These are phyloP conservation scores for Microdochium paspali DNA, from an alignment of 2,329 filamentous ascomycete species.

Conservation along the genomic window DNA sequence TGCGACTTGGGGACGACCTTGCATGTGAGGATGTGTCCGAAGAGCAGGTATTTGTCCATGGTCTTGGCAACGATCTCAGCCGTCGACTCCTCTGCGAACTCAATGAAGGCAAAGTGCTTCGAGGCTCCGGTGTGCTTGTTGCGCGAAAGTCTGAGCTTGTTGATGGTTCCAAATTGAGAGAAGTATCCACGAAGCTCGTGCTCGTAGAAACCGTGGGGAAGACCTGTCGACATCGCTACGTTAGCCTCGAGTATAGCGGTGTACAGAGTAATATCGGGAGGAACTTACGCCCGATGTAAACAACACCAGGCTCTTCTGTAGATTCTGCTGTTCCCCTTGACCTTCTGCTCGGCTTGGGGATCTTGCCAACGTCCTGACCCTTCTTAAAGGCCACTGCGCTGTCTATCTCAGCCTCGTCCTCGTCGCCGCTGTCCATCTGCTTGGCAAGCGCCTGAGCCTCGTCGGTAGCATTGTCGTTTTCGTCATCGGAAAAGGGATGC, in stretches of 20 bases:
- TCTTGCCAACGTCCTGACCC: conserved; percentile 41
- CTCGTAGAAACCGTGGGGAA: conserved; percentile 76
- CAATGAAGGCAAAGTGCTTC: conserved; percentile 92
- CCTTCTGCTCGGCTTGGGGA: conserved; percentile 37
- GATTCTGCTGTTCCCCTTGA: conserved; percentile 28
- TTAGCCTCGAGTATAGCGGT: too few relatives aligned
- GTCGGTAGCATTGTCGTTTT: conserved; percentile 25
- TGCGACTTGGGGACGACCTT: conserved; percentile 68
- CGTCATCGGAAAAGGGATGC: conserved; percentile 18
- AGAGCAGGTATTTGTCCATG: conserved; percentile 96
- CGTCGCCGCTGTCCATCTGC: conserved; percentile 35
- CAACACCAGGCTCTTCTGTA: conserved; percentile 58
- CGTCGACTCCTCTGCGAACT: conserved; percentile 70
- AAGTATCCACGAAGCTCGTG: conserved; percentile 92
- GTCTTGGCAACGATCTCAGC: conserved; percentile 88
- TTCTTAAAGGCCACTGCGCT: conserved; percentile 28
- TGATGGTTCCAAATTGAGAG: conserved; percentile 81
- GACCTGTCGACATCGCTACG: neutral
- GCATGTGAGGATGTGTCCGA: conserved; percentile 88
- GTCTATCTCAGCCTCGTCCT: conserved; percentile 21
- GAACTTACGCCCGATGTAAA: conserved; percentile 68
- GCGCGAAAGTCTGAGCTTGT: conserved; percentile 70
- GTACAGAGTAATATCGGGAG: neutral
- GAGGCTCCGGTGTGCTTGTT: conserved; percentile 86
- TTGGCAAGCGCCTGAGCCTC: conserved; percentile 33